A percentile compares a stretch with the other conserved stretches of the same genome.
These are phyloP conservation scores for Saturnispora hagleri DNA, from an alignment of 805 yeast genomes.

Conservation along the genomic window DNA sequence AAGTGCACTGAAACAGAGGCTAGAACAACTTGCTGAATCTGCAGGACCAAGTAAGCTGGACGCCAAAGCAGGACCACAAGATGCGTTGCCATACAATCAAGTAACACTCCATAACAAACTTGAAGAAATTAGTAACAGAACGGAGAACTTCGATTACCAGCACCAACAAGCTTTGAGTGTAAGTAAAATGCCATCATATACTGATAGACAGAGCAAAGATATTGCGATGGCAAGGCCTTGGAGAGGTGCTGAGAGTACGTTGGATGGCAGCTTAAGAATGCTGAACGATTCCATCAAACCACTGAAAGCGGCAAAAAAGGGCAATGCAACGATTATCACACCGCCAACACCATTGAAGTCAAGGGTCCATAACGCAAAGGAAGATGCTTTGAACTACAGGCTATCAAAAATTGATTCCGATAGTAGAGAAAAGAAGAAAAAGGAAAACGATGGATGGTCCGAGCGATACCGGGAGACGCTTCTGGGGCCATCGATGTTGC, in stretches of 20 bases:
- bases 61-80: constrained; percentile 27
- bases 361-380: constrained; percentile 53
- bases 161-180: constrained; percentile 34
- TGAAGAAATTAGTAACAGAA: constrained; percentile 21
- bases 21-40: constrained; percentile 35
- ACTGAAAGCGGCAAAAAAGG: constrained; percentile 4
- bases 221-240: constrained; percentile 47
- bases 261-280: constrained; percentile 46
- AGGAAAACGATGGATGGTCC: constrained; percentile 40
- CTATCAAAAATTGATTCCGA: constrained; percentile 33
- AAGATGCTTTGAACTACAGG: constrained; percentile 54
- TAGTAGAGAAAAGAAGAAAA: constrained; percentile 14
- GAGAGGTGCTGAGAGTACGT: constrained; percentile 44
- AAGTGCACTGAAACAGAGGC: constrained; percentile 27
- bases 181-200: constrained; percentile 35
- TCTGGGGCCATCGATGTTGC: constrained; percentile 45
- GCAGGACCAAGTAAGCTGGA: constrained; percentile 30
- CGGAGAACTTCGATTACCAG: constrained; percentile 27
- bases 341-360: constrained; percentile 18
- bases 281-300: constrained; percentile 43
- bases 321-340: constrained; percentile 3
- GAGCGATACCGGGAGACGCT: constrained; percentile 58
- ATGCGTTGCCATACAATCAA: constrained; percentile 19
- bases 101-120: constrained; percentile 19
- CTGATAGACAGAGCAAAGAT: constrained; percentile 36